phyloP scores from a whole-genome alignment of 2,329 filamentous ascomycete species.

The Cordyceps sp. region DNA sequence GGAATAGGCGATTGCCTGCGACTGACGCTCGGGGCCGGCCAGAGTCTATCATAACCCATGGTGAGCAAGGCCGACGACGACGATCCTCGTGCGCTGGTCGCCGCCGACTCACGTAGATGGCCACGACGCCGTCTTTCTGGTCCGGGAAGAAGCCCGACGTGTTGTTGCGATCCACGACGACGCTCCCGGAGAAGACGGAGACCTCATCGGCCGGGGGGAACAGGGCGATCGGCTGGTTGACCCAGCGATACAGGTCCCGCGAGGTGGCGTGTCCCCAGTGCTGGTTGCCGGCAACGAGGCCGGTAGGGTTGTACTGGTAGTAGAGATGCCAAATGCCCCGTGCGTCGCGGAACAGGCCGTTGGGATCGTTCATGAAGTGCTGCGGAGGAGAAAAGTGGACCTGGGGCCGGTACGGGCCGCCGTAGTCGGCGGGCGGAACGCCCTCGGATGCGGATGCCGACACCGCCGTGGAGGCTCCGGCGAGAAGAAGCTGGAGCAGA shows the following conservation, averaged over 20 bases:
- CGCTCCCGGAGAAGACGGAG: slow-evolving; percentile 36
- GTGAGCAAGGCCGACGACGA: no score
- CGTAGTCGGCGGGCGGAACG: not conserved
- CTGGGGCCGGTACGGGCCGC: slow-evolving; percentile 1
- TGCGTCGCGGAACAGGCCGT: slow-evolving; percentile 20
- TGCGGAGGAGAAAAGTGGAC: slow-evolving; percentile 2
- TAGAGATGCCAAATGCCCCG: slow-evolving; percentile 46
- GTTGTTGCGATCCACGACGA: slow-evolving; percentile 44
- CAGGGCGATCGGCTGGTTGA: slow-evolving; percentile 46
- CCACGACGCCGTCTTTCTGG: slow-evolving; percentile 43
- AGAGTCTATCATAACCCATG: slow-evolving; percentile 7
- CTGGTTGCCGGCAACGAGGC: slow-evolving; percentile 35
- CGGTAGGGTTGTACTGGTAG: slow-evolving; percentile 37
- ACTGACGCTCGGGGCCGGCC: slow-evolving; percentile 17
- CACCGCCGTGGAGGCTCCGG: no score
- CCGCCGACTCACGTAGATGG: slow-evolving; percentile 18
- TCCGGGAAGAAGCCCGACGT: slow-evolving; percentile 48
- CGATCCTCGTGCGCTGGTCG: no score
- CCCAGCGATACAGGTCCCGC: slow-evolving; percentile 45
- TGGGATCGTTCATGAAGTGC: slow-evolving; percentile 3
- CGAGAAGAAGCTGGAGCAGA: no score
- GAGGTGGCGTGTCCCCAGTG: slow-evolving; percentile 54
- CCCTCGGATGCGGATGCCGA: no score
- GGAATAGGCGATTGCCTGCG: slow-evolving; percentile 46
- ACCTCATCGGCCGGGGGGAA: slow-evolving; percentile 26